These are phyloP conservation scores for Fraxinus ornus DNA, from an alignment of 305 asterid genomes.

Conservation along the genomic window DNA sequence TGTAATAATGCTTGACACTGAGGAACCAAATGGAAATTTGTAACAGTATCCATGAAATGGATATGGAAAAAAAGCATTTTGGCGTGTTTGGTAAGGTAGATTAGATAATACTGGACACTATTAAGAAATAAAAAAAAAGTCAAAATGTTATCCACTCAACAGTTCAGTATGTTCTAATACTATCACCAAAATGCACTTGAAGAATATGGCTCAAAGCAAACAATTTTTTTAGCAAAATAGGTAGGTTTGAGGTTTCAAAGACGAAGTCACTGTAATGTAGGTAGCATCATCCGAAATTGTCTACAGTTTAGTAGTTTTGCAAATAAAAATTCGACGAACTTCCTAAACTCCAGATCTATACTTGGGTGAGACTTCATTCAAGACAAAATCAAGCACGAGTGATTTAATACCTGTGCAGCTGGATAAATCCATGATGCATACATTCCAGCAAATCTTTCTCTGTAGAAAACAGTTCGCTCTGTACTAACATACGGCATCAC, in stretches of 20 bases:
- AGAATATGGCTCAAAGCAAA: background rate
- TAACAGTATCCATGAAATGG: background rate
- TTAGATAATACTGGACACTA: background rate
- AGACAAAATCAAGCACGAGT: background rate
- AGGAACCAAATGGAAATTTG: background rate
- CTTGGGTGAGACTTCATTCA: background rate
- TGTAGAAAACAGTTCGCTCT: constrained; percentile 51
- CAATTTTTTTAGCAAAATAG: background rate
- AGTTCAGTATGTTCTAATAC: background rate
- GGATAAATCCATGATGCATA: constrained; percentile 58
- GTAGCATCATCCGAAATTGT: background rate
- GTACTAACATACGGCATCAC: constrained; percentile 46
- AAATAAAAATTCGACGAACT: background rate
- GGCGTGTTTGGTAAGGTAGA: background rate
- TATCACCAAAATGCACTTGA: background rate
- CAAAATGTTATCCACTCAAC: background rate
- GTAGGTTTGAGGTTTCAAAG: background rate
- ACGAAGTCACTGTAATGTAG: background rate
- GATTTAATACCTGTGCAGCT: constrained; percentile 46
- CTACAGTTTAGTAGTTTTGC: background rate
- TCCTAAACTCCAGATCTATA: background rate
- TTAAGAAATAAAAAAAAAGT: background rate
- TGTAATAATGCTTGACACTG: background rate
- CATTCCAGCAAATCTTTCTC: constrained; percentile 62
- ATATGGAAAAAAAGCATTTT: background rate